Base-by-base conservation (phyloP, 2,329 filamentous ascomycete genomes). In the Mariannaea elegans region DNA sequence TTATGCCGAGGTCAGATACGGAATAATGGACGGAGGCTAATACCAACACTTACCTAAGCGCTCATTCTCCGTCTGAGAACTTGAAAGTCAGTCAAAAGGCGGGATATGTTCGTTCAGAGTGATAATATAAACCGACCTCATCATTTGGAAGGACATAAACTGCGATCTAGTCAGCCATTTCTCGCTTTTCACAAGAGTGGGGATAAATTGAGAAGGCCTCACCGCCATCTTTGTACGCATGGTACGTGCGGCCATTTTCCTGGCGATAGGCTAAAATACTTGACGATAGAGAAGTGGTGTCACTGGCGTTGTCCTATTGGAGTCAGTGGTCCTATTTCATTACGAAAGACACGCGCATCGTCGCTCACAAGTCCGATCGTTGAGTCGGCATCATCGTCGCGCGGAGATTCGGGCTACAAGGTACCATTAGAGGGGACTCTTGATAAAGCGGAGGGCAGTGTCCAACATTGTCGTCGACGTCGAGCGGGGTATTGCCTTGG, bases 231-330 rank as follows among this genome's bases (percentile, higher is more conserved):
- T 61, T 61, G 38, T 58, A 61, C 4, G 54, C 24, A 8, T 64
- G 61, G 36, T 64, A 64, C 6, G 59, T 64, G 8, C 61, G 61
- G 14, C 61, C 59, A 50, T 64, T 62, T 42, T 64, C 54, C 3
- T 46, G 19, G 5, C 61, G 59, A 23, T 64, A 62, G 19, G 53
- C 59, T 6, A 52, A 9, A 34, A 61, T 58, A 47, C 31, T 63
- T 3, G 62, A 60, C 7, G 34, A 38, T 2, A 56, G 38, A 31
- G 52, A 61, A 1, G 56, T 31, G 1, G 48, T 52, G 8, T 59
- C 50, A 16, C 48, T 63, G 9, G 24, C 9, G 24, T 27, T 27
- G 6, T 27, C 24, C 24, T 27, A 9, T 27, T n/a, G 24, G 24
- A 6, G 24, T 9, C 24, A 27, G 24, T 27, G 9, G 24, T 27